A percentile compares a stretch with the other conserved stretches of the same genome.
Evolutionary conservation across 345 rosid genomes (phyloP).

Genomic region (Brassica rapa): DNA sequence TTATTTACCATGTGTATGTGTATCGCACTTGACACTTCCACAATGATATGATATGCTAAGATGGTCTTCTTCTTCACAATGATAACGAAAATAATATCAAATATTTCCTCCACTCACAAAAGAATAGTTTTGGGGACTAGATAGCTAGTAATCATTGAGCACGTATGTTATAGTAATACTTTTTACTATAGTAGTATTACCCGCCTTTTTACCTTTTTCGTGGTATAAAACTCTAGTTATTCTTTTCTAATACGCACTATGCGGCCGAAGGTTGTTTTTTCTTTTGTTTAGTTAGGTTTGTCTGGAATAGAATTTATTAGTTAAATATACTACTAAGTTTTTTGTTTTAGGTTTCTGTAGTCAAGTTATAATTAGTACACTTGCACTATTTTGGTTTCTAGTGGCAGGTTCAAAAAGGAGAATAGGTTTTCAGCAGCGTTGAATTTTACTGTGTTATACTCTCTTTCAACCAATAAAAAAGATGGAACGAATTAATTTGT

Average conservation of each 20-base stretch:
- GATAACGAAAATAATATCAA: constrained; percentile 24
- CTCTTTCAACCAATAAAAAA: neutral
- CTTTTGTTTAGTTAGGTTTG: constrained; percentile 8
- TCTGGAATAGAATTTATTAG: neutral
- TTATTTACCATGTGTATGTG: constrained; percentile 9
- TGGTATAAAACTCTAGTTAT: constrained; percentile 10
- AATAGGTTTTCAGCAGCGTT: neutral
- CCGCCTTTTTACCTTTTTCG: constrained; percentile 15
- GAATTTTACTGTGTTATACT: neutral
- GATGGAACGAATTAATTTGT: neutral
- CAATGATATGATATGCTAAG: constrained; percentile 30
- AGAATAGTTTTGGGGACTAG: constrained; percentile 13
- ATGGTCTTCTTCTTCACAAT: constrained; percentile 41
- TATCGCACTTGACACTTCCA: constrained; percentile 34
- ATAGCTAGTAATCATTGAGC: constrained; percentile 36
- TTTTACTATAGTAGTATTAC: constrained; percentile 26
- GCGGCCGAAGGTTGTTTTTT: constrained; percentile 22
- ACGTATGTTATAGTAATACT: constrained; percentile 21
- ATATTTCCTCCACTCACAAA: constrained; percentile 39
- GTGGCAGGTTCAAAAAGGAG: neutral
- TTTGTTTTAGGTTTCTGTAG: neutral
- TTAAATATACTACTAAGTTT: neutral
- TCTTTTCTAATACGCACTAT: constrained; percentile 18
- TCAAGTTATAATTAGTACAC: neutral
- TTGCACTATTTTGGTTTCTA: neutral